Conservation (phyloP, 768 basidiomycete genomes). For the Antrodiella citrinella region DNA sequence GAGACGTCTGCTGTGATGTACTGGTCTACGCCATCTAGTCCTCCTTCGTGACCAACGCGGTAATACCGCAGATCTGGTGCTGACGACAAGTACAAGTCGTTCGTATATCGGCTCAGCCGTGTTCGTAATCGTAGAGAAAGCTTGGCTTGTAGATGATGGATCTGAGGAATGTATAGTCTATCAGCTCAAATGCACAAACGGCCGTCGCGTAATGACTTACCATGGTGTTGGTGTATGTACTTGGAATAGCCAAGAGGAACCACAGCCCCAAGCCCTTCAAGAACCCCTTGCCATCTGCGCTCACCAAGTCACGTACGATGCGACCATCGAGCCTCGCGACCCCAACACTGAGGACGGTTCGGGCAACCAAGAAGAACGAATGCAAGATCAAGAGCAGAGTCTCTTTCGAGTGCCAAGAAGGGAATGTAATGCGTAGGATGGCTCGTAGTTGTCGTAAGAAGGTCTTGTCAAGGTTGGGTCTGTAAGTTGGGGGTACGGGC, state of each 20-base stretch:
- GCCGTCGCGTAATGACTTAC: conserved; percentile 39
- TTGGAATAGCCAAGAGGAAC: conserved; percentile 88
- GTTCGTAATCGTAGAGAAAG: conserved; percentile 79
- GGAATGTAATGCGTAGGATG: conserved; percentile 68
- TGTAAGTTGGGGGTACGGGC: conserved; percentile 36
- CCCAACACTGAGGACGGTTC: conserved; percentile 81
- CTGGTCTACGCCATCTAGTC: conserved; percentile 72
- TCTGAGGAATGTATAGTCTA: conserved; percentile 33
- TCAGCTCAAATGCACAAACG: neutral
- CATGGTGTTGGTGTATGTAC: conserved; percentile 95
- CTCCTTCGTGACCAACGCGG: conserved; percentile 27
- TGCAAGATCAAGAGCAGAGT: conserved; percentile 66
- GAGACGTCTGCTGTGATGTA: conserved; percentile 92
- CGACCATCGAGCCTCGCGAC: conserved; percentile 86
- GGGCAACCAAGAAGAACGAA: conserved; percentile 75
- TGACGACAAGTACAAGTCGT: conserved; percentile 85
- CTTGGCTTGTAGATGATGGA: conserved; percentile 82
- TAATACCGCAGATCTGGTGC: conserved; percentile 68
- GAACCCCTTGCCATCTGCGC: conserved; percentile 80
- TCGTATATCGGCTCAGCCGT: conserved; percentile 80
- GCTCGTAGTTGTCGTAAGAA: conserved; percentile 70
- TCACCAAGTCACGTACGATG: conserved; percentile 83
- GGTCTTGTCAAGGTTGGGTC: conserved; percentile 59
- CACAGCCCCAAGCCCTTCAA: conserved; percentile 74
- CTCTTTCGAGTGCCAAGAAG: conserved; percentile 58